Conservation (phyloP, 139 green algal genomes). For the Pleodorina starrii region DNA sequence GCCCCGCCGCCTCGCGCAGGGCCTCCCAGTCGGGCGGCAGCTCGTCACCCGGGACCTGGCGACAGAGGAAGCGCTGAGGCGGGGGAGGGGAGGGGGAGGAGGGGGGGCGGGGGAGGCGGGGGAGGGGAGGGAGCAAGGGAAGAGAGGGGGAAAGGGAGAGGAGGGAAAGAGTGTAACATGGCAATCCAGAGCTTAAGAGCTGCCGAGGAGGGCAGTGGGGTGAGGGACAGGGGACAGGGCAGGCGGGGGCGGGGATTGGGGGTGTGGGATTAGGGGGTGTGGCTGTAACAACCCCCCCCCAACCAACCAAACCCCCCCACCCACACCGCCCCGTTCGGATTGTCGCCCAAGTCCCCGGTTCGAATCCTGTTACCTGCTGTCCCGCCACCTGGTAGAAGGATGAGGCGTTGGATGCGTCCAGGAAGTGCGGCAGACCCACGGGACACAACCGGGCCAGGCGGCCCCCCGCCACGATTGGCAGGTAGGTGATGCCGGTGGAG, state of each 20-base stretch:
- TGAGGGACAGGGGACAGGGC: too few species aligned
- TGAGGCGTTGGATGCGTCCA: conserved; percentile 8
- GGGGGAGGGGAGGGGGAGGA: not conserved
- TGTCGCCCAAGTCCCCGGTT: not conserved
- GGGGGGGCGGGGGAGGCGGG: not conserved
- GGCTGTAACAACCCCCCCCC: too few species aligned
- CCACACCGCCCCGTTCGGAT: too few species aligned
- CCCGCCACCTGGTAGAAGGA: conserved; percentile 19
- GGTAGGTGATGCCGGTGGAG: conserved; percentile 13
- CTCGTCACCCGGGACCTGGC: not conserved
- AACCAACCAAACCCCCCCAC: not conserved
- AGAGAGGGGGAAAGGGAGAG: not conserved
- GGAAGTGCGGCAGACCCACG: conserved; percentile 32
- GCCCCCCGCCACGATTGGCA: conserved; percentile 30
- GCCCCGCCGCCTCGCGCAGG: conserved; percentile 1
- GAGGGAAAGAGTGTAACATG: not conserved
- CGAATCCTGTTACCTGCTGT: conserved; percentile 4
- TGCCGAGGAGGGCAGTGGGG: not conserved
- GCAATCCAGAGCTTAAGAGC: not conserved
- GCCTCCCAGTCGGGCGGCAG: conserved; percentile 36
- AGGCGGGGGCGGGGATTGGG: too few species aligned
- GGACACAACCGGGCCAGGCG: conserved; percentile 12
- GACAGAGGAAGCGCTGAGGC: conserved; percentile 37
- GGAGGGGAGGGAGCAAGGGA: not conserved
- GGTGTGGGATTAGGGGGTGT: too few species aligned